A percentile compares a stretch with the other conserved stretches of the same genome.
phyloP scores from a whole-genome alignment of 768 basidiomycete species.

The Auriscalpium microsporum region DNA sequence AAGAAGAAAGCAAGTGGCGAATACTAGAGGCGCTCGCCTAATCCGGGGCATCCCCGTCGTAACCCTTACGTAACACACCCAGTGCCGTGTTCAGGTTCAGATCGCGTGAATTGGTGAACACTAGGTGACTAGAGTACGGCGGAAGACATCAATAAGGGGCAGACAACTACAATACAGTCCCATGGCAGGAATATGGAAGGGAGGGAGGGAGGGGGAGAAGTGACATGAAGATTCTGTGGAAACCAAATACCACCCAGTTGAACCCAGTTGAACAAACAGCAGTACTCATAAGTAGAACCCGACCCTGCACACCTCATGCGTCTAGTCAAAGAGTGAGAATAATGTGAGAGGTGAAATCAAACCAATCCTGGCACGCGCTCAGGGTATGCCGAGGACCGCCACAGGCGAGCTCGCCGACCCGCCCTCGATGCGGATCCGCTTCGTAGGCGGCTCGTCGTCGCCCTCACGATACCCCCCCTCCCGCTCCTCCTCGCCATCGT shows the following conservation, averaged over 20 bases:
- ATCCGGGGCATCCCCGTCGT: neutral
- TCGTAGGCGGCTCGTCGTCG: conserved; percentile 10
- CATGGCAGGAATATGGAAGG: neutral
- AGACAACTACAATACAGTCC: conserved; percentile 1
- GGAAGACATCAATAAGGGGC: neutral
- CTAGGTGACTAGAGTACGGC: neutral
- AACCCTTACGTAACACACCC: neutral
- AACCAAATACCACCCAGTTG: neutral
- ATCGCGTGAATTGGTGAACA: neutral
- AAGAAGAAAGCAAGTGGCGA: neutral
- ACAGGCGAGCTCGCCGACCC: conserved; percentile 9
- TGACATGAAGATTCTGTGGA: neutral
- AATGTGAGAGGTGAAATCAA: neutral
- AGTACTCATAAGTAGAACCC: neutral
- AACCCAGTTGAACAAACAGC: neutral
- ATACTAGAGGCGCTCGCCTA: neutral
- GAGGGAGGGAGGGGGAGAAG: neutral
- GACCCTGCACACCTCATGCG: neutral
- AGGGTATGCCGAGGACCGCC: conserved; percentile 13
- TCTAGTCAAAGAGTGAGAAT: neutral
- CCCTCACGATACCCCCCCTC: conserved; percentile 7
- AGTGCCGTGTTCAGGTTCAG: no score
- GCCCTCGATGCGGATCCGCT: conserved; percentile 15
- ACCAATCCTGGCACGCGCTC: neutral
- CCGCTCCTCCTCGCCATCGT: conserved; percentile 3